Evolutionary conservation across 108 stramenopile species (phyloP).

Genomic region (Nitzschia sp.): DNA sequence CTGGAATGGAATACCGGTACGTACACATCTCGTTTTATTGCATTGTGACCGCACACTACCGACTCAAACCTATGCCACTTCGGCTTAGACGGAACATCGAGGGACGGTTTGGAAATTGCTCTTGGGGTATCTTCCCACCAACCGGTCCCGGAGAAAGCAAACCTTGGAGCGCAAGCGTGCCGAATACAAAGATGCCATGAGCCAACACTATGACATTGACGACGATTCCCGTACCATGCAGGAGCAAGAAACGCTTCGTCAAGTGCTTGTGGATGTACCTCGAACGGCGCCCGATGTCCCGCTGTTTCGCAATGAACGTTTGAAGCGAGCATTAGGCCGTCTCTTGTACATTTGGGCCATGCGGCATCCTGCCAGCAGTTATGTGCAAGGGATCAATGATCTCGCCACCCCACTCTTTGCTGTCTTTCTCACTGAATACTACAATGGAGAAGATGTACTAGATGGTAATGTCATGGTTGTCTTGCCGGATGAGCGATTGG

Average conservation of each 20-base stretch:
- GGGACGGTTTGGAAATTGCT: slow-evolving; percentile 76
- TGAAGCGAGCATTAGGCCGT: slow-evolving; percentile 76
- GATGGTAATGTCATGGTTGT: slow-evolving; percentile 67
- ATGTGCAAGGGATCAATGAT: slow-evolving; percentile 99
- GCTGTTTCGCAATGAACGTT: slow-evolving; percentile 90
- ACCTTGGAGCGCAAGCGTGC: slow-evolving; percentile 69
- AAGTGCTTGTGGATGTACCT: slow-evolving; percentile 97
- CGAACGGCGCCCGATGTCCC: slow-evolving; percentile 90
- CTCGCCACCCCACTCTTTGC: slow-evolving; percentile 89
- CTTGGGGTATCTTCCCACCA: slow-evolving; percentile 79
- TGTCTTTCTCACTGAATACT: slow-evolving; percentile 84
- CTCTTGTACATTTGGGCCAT: slow-evolving; percentile 97
- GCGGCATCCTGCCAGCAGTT: slow-evolving; percentile 93
- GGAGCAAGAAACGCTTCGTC: slow-evolving; percentile 93
- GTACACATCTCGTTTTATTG: background rate
- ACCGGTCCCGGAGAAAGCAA: slow-evolving; percentile 51
- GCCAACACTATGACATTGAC: slow-evolving; percentile 84
- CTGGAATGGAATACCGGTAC: slow-evolving; percentile 83
- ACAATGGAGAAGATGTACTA: slow-evolving; percentile 53
- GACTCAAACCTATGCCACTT: background rate
- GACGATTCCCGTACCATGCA: slow-evolving; percentile 75
- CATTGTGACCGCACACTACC: background rate
- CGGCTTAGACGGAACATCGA: slow-evolving; percentile 45
- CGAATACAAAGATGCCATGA: slow-evolving; percentile 82
- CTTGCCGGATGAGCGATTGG: slow-evolving; percentile 54